phyloP scores from a whole-genome alignment of 768 basidiomycete genomes.

The Hemileccinum impolitum region DNA sequence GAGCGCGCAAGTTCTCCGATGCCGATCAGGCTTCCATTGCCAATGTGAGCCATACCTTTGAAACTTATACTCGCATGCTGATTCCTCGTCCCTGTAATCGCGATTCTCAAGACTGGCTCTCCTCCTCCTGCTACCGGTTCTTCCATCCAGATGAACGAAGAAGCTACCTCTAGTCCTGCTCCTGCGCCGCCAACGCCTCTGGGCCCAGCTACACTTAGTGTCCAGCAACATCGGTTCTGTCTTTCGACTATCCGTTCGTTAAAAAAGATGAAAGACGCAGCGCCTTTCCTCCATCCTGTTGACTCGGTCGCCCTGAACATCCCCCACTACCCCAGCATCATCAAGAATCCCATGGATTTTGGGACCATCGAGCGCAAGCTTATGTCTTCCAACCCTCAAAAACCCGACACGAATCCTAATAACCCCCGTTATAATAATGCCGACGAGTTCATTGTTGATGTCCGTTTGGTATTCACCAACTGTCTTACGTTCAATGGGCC shows the following conservation, averaged over 20 bases:
- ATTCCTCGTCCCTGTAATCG: conserved; percentile 31
- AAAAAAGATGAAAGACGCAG: conserved; percentile 83
- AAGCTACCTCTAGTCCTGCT: conserved; percentile 15
- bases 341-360: conserved; percentile 93
- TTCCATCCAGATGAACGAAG: conserved; percentile 32
- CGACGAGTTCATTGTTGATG: conserved; percentile 81
- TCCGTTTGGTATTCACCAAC: conserved; percentile 86
- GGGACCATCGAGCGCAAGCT: conserved; percentile 90
- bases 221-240: conserved; percentile 77
- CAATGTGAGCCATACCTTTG: conserved; percentile 58
- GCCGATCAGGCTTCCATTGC: conserved; percentile 70
- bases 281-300: conserved; percentile 82
- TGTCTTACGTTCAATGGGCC: conserved; percentile 91
- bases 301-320: conserved; percentile 80
- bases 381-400: conserved; percentile 68
- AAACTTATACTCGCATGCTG: conserved; percentile 52
- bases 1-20: conserved; percentile 72
- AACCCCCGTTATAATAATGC: conserved; percentile 76
- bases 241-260: conserved; percentile 72
- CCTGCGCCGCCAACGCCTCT: conserved; percentile 2
- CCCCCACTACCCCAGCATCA: conserved; percentile 84
- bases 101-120: conserved; percentile 58
- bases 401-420: conserved; percentile 63
- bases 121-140: conserved; percentile 62
- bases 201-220: conserved; percentile 46